Conservation (phyloP, 495 filamentous ascomycete species). For the Evansstolkia leycettana region DNA sequence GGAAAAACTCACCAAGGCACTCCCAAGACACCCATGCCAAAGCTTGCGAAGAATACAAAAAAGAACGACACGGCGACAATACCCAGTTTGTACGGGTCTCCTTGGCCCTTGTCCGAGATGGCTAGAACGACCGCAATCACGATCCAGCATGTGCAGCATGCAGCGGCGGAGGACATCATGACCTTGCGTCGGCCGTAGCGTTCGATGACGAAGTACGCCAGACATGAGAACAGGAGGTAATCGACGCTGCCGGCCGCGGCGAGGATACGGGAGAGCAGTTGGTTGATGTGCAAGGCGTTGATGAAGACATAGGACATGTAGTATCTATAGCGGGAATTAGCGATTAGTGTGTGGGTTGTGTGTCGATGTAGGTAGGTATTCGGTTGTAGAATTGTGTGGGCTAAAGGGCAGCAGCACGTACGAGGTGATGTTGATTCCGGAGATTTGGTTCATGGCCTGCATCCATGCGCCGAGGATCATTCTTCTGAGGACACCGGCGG, state of each 20-base stretch:
- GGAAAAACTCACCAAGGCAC: no score
- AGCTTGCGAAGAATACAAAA: slow-evolving; percentile 25
- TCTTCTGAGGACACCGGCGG: no score
- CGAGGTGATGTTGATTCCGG: slow-evolving; percentile 34
- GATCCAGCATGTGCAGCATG: slow-evolving; percentile 37
- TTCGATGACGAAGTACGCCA: slow-evolving; percentile 36
- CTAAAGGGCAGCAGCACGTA: slow-evolving; percentile 41
- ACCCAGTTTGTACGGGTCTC: slow-evolving; percentile 18
- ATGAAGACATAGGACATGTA: no score
- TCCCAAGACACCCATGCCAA: slow-evolving; percentile 18
- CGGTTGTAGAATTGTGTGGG: no score
- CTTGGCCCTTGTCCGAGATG: slow-evolving; percentile 23
- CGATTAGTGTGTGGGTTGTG: no score
- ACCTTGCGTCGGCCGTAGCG: slow-evolving; percentile 38
- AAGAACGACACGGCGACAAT: slow-evolving; percentile 18
- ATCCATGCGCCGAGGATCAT: slow-evolving; percentile 39
- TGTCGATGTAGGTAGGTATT: no score
- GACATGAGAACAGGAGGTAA: slow-evolving; percentile 35
- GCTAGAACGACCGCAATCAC: slow-evolving; percentile 44
- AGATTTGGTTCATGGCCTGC: slow-evolving; percentile 43
- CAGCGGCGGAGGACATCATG: slow-evolving; percentile 36
- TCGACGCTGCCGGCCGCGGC: slow-evolving; percentile 37
- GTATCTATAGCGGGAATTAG: no score
- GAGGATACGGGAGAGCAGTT: no score
- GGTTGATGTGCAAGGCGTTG: no score